Conservation (phyloP, 768 basidiomycete species). For the Nidularia pulvinata region DNA sequence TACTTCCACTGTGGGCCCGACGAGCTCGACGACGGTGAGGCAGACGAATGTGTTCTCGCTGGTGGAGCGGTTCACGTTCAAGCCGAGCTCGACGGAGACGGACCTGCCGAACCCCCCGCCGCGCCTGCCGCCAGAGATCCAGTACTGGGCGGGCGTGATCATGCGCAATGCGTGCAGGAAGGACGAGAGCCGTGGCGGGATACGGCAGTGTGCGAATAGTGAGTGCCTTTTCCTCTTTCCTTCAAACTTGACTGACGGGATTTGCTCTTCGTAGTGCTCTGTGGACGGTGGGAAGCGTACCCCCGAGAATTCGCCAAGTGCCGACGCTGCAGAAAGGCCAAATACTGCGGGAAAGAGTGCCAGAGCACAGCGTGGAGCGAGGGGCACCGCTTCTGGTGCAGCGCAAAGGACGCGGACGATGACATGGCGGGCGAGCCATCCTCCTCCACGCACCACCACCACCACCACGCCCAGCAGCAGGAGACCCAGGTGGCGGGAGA, state of each 20-base stretch:
- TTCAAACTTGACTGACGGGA: constrained; percentile 1
- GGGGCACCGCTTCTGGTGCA: constrained; percentile 95
- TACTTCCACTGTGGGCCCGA: background rate
- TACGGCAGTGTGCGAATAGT: constrained; percentile 98
- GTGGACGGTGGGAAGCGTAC: constrained; percentile 91
- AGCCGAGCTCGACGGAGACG: constrained; percentile 81
- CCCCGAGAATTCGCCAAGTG: constrained; percentile 98
- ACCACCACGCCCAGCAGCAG: background rate
- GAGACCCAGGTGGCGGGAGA: background rate
- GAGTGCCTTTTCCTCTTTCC: constrained; percentile 22
- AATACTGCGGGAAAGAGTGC: constrained; percentile 98
- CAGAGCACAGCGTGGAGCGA: constrained; percentile 97
- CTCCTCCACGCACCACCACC: background rate
- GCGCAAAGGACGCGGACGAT: constrained; percentile 55
- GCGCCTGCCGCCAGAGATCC: constrained; percentile 84
- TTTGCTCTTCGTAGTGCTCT: constrained; percentile 62
- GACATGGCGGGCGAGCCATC: constrained; percentile 20
- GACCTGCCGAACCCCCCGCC: constrained; percentile 70
- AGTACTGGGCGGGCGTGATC: constrained; percentile 99
- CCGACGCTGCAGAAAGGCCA: constrained; percentile 93
- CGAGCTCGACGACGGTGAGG: constrained; percentile 18
- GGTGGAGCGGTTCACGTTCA: constrained; percentile 95
- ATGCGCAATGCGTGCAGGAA: constrained; percentile 99
- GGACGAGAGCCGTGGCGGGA: constrained; percentile 91
- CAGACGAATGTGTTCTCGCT: constrained; percentile 95